Conservation (phyloP, 192 early-diverging fungal species). For the Umbelopsis sp. region DNA sequence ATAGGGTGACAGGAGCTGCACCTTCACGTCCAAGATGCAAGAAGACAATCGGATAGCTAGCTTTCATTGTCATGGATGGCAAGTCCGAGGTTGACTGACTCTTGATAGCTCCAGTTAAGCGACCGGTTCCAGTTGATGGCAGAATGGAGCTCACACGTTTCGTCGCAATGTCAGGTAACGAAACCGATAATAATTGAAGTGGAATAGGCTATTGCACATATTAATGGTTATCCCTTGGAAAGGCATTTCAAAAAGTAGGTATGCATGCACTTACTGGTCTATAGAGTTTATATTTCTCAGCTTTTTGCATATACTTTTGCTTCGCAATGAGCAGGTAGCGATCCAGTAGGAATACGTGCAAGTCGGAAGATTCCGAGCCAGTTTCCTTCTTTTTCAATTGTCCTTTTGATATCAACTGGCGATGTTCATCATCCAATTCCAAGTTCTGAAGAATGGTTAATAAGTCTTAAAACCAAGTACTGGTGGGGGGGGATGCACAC, state of each 20-base stretch:
- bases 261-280: slow-evolving; percentile 49
- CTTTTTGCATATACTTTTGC: slow-evolving; percentile 45
- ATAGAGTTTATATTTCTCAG: slow-evolving; percentile 65
- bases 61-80: slow-evolving; percentile 51
- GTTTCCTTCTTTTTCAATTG: slow-evolving; percentile 68
- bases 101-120: background rate
- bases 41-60: slow-evolving; percentile 73
- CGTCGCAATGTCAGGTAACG: slow-evolving; percentile 16
- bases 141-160: slow-evolving; percentile 30
- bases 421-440: slow-evolving; percentile 69
- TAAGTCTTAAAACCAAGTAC: slow-evolving; percentile 16
- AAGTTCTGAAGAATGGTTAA: slow-evolving; percentile 61
- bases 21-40: slow-evolving; percentile 74
- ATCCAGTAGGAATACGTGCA: slow-evolving; percentile 87
- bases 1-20: slow-evolving; percentile 58
- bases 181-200: slow-evolving; percentile 68
- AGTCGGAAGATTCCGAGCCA: slow-evolving; percentile 59
- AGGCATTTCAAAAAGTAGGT: background rate
- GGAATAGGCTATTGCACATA: slow-evolving; percentile 72
- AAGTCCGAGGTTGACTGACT: slow-evolving; percentile 35
- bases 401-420: slow-evolving; percentile 79
- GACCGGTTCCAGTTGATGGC: slow-evolving; percentile 27
- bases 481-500: too few species aligned
- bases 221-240: background rate
- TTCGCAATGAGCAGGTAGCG: slow-evolving; percentile 81